phyloP scores from a whole-genome alignment of 148 eudicot genomes.

The Camellia japonica region DNA sequence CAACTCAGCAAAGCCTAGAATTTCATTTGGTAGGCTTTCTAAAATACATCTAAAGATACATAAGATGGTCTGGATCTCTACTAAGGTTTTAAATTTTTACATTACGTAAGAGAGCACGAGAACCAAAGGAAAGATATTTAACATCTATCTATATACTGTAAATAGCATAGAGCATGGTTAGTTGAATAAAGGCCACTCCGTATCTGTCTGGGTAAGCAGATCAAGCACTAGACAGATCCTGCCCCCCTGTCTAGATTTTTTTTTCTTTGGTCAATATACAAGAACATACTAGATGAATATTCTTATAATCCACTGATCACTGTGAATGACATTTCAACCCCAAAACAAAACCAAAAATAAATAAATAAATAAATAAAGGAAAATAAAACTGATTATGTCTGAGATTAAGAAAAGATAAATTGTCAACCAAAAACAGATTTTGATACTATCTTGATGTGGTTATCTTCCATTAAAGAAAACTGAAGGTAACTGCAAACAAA shows the following conservation, averaged over 20 bases:
- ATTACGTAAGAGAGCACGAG: background rate
- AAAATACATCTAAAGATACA: background rate
- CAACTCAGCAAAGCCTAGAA: background rate
- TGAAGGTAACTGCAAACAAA: background rate
- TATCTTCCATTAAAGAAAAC: background rate
- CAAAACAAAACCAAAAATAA: background rate
- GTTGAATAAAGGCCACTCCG: background rate
- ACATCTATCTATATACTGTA: background rate
- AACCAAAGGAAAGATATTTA: background rate
- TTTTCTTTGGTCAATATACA: background rate
- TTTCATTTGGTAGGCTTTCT: background rate
- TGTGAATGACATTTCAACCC: background rate
- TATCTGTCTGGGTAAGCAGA: background rate
- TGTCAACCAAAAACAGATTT: background rate
- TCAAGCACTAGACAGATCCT: background rate
- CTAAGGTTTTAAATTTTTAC: background rate
- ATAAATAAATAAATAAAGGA: background rate
- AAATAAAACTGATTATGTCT: background rate
- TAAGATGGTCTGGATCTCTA: too few relatives aligned
- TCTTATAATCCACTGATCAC: background rate
- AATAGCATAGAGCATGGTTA: background rate
- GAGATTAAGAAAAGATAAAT: background rate
- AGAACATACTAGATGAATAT: background rate
- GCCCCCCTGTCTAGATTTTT: background rate
- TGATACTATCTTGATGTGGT: background rate